These are phyloP conservation scores for Cutaneotrichosporon cutaneum DNA, from an alignment of 1,284 basidiomycete species.

Conservation along the genomic window DNA sequence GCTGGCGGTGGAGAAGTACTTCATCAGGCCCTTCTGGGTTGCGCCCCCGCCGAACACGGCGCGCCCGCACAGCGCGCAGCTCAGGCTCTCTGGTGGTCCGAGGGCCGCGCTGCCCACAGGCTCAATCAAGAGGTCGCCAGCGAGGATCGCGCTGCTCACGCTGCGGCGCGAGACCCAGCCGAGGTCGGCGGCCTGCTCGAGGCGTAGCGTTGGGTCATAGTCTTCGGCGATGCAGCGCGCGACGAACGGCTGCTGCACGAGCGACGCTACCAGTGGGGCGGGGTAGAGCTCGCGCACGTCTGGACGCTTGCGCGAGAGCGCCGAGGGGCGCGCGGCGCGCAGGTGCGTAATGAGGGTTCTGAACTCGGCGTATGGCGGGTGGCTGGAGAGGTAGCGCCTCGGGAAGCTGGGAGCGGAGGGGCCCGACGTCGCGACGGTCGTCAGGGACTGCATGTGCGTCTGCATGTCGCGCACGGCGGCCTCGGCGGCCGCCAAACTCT, in stretches of 20 bases:
- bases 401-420: slow-evolving; percentile 8
- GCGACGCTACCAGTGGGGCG: slow-evolving; percentile 66
- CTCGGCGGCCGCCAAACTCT: slow-evolving; percentile 76
- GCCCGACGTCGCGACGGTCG: not conserved
- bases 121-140: slow-evolving; percentile 84
- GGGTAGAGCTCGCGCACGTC: slow-evolving; percentile 39
- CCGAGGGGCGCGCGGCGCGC: slow-evolving; percentile 63
- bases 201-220: slow-evolving; percentile 86
- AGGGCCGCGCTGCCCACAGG: slow-evolving; percentile 60
- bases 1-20: slow-evolving; percentile 40
- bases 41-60: slow-evolving; percentile 57
- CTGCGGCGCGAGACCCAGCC: slow-evolving; percentile 88
- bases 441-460: slow-evolving; percentile 67
- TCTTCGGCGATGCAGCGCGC: slow-evolving; percentile 80
- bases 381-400: slow-evolving; percentile 62
- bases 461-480: slow-evolving; percentile 83
- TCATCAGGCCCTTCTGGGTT: slow-evolving; percentile 41
- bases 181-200: slow-evolving; percentile 89
- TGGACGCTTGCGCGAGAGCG: slow-evolving; percentile 17
- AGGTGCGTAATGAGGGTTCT: slow-evolving; percentile 76
- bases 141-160: slow-evolving; percentile 81
- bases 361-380: slow-evolving; percentile 84
- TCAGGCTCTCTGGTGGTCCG: slow-evolving; percentile 35
- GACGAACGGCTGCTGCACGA: slow-evolving; percentile 78
- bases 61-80: slow-evolving; percentile 73